These are phyloP conservation scores for Kwoniella mangroviensis DNA, from an alignment of 768 basidiomycete species.

Conservation along the genomic window DNA sequence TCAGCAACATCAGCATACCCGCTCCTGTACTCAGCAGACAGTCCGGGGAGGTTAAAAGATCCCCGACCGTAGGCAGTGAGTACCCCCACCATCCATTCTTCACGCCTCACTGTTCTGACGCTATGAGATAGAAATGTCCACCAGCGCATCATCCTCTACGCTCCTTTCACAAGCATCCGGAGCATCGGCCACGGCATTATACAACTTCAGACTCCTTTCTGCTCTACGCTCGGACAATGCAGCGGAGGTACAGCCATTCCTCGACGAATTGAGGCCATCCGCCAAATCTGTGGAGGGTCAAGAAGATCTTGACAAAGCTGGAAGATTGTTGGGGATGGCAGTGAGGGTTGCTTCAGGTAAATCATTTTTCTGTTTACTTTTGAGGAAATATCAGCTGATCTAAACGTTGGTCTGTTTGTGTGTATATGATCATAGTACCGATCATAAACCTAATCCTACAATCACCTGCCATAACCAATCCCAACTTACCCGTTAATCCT, in stretches of 20 bases:
- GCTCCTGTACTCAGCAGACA: slow-evolving; percentile 11
- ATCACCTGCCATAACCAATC: slow-evolving; percentile 21
- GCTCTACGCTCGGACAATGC: slow-evolving; percentile 54
- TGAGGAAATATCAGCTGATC: not conserved
- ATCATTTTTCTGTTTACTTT: not conserved
- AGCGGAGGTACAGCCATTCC: slow-evolving; percentile 48
- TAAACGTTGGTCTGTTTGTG: not conserved
- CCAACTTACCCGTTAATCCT: slow-evolving; percentile 29
- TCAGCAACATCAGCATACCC: slow-evolving; percentile 17
- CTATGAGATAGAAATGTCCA: slow-evolving; percentile 2
- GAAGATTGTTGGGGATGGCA: slow-evolving; percentile 37
- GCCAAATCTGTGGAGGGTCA: slow-evolving; percentile 21
- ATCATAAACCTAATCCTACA: slow-evolving; percentile 31
- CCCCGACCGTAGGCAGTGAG: not conserved
- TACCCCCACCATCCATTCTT: not conserved
- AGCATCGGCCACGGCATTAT: slow-evolving; percentile 37
- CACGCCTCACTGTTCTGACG: not conserved
- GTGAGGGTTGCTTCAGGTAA: slow-evolving; percentile 47
- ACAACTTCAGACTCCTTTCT: slow-evolving; percentile 51
- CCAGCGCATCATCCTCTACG: slow-evolving; percentile 22
- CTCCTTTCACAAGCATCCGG: slow-evolving; percentile 5
- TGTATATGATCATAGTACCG: slow-evolving; percentile 20
- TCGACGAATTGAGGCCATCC: slow-evolving; percentile 47
- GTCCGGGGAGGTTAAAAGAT: not conserved
- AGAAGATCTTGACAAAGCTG: slow-evolving; percentile 30